Conservation (phyloP, 768 basidiomycete species). For the Auricularia auricula-judae region DNA sequence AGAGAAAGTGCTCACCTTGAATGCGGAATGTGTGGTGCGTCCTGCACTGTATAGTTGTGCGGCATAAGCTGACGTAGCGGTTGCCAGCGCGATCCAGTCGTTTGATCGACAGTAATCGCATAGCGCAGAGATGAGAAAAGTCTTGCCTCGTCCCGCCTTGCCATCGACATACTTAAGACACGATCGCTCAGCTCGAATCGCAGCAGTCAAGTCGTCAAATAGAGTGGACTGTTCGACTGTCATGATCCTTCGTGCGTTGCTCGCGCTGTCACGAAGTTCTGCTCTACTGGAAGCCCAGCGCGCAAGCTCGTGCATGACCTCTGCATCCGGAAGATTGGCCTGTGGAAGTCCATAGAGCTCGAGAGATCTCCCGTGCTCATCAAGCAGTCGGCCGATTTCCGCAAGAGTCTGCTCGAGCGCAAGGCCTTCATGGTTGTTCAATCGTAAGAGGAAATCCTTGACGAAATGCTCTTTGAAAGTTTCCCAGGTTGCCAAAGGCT, state of each 20-base stretch:
- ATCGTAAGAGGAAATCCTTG: constrained; percentile 13
- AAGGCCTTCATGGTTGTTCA: constrained; percentile 5
- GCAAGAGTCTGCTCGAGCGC: constrained; percentile 16
- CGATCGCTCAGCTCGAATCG: too few relatives aligned
- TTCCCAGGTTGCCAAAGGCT: constrained; percentile 18
- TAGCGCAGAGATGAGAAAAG: constrained; percentile 24
- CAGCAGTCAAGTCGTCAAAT: too few relatives aligned
- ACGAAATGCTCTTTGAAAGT: constrained; percentile 14
- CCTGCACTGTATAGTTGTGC: constrained; percentile 29
- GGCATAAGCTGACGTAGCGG: constrained; percentile 29
- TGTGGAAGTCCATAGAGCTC: constrained; percentile 20
- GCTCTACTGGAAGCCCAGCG: constrained; percentile 13
- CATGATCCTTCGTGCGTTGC: too few relatives aligned
- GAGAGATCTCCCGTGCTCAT: constrained; percentile 18
- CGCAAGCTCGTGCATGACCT: constrained; percentile 18
- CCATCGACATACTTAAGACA: constrained; percentile 26
- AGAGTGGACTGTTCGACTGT: too few relatives aligned
- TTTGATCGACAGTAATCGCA: constrained; percentile 19
- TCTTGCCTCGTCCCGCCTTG: constrained; percentile 32
- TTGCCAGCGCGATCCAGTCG: constrained; percentile 22
- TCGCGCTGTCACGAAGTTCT: too few relatives aligned
- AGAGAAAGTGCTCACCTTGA: too few relatives aligned
- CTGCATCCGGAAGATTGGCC: constrained; percentile 14
- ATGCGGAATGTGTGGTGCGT: constrained; percentile 26
- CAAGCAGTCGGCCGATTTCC: constrained; percentile 14